Conservation (phyloP, 164 flowering plant genomes). For the Sextonia rubra region DNA sequence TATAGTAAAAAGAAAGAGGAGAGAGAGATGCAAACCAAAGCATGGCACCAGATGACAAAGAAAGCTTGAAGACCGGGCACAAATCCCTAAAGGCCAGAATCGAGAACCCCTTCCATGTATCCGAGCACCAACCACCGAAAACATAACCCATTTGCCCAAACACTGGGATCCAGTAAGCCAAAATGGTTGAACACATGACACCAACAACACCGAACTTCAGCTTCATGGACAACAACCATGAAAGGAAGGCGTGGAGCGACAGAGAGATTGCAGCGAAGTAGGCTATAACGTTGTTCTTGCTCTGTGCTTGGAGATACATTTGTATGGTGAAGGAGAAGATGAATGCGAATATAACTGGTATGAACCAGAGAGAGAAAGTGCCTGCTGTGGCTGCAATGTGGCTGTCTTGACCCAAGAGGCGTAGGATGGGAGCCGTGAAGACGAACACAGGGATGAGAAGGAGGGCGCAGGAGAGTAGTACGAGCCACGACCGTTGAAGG, state of each 20-base stretch:
- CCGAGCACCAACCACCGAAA: constrained; percentile 38
- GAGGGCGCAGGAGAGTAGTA: constrained; percentile 17
- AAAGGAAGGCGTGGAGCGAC: constrained; percentile 34
- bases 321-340: constrained; percentile 39
- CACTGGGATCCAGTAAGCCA: constrained; percentile 43
- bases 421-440: constrained; percentile 38
- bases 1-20: not conserved
- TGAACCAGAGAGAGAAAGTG: constrained; percentile 29
- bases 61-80: constrained; percentile 52
- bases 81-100: constrained; percentile 44
- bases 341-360: constrained; percentile 33
- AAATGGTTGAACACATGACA: constrained; percentile 32
- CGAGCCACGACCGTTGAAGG: constrained; percentile 64
- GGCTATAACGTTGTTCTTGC: constrained; percentile 46
- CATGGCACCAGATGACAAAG: constrained; percentile 66
- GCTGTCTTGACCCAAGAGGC: constrained; percentile 36
- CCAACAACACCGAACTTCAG: constrained; percentile 38
- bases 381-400: constrained; percentile 35
- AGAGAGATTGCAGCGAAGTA: constrained; percentile 37
- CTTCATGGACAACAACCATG: constrained; percentile 41
- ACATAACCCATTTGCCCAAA: constrained; percentile 34
- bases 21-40: constrained; percentile 37
- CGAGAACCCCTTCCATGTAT: constrained; percentile 64
- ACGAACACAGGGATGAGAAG: constrained; percentile 41
- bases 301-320: constrained; percentile 53